A percentile compares a stretch with the other conserved stretches of the same genome.
Evolutionary conservation across 2,329 filamentous ascomycete species (phyloP).

Genomic region (Thermomyces lanuginosus): DNA sequence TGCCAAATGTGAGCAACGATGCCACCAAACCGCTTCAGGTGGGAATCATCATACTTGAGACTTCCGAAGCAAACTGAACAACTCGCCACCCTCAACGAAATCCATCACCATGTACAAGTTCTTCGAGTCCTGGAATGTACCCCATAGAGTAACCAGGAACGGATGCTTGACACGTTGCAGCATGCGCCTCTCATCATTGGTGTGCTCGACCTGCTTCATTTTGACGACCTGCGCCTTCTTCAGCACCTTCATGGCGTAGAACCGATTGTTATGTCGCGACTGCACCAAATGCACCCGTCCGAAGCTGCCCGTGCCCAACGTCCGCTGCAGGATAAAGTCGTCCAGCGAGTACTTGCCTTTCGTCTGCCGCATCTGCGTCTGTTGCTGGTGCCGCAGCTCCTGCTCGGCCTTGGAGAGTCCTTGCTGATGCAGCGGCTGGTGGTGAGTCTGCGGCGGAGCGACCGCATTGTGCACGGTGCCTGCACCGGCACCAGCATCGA

Average conservation of each 20-base stretch:
- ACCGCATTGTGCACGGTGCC: constrained; percentile 75
- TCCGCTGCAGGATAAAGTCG: constrained; percentile 82
- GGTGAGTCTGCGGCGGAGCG: constrained; percentile 40
- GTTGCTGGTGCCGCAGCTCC: constrained; percentile 4
- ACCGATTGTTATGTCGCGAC: constrained; percentile 93
- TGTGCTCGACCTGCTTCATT: constrained; percentile 99
- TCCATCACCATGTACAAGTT: constrained; percentile 99
- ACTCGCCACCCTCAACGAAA: constrained; percentile 94
- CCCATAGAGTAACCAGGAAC: constrained; percentile 95
- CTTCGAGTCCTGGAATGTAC: constrained; percentile 87
- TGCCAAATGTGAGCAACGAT: constrained; percentile 23
- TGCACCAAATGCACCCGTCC: constrained; percentile 92
- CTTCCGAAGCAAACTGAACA: constrained; percentile 89
- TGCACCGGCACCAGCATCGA: no score
- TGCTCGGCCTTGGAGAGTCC: constrained; percentile 13
- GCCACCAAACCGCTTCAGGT: constrained; percentile 5
- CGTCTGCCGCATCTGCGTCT: constrained; percentile 7
- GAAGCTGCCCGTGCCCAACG: constrained; percentile 90
- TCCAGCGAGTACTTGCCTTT: constrained; percentile 78
- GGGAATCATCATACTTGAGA: constrained; percentile 50
- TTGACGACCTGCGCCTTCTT: constrained; percentile 98
- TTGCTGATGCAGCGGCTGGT: constrained; percentile 5
- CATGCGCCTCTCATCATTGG: constrained; percentile 94
- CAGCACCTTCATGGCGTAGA: constrained; percentile 95
- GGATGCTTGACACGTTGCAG: constrained; percentile 92